Conservation (phyloP, 768 basidiomycete species). For the Leccinum rimulosum region DNA sequence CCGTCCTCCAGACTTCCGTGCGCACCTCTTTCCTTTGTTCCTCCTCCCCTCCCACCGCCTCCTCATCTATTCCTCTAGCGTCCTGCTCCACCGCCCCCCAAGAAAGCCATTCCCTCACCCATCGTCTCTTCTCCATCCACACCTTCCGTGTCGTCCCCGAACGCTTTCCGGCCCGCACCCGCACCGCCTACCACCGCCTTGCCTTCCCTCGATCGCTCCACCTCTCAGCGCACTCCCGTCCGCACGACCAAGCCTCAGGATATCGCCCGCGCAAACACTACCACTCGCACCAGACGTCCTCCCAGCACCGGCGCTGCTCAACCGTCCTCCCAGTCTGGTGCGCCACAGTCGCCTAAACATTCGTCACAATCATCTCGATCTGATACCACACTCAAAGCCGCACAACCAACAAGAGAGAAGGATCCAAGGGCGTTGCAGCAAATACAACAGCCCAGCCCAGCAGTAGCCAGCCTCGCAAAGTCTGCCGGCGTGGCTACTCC, state of each 20-base stretch:
- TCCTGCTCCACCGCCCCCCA: constrained; percentile 40
- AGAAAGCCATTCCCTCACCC: constrained; percentile 35
- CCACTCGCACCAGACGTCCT: constrained; percentile 60
- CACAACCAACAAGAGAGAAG: constrained; percentile 32
- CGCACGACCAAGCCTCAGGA: constrained; percentile 44
- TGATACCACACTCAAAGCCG: constrained; percentile 52
- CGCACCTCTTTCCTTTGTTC: constrained; percentile 19
- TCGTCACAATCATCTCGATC: constrained; percentile 60
- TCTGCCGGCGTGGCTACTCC: constrained; percentile 75
- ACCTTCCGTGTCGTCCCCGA: constrained; percentile 41
- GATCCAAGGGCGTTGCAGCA: constrained; percentile 37
- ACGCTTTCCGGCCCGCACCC: constrained; percentile 68
- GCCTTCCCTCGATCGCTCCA: constrained; percentile 80
- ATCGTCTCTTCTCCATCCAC: constrained; percentile 27
- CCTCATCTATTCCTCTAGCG: constrained; percentile 27
- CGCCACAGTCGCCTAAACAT: constrained; percentile 40
- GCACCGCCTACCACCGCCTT: constrained; percentile 63
- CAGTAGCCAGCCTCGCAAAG: constrained; percentile 65
- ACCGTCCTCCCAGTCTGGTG: constrained; percentile 30
- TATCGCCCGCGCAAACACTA: constrained; percentile 67
- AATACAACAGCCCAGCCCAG: constrained; percentile 54
- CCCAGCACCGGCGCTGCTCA: constrained; percentile 36
- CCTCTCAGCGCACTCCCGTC: constrained; percentile 74
- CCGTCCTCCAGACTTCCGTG: constrained; percentile 56
- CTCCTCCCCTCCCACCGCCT: background rate